Evolutionary conservation across 371 early-diverging fungal species (phyloP).

Genomic region (Parasitella parasitica): DNA sequence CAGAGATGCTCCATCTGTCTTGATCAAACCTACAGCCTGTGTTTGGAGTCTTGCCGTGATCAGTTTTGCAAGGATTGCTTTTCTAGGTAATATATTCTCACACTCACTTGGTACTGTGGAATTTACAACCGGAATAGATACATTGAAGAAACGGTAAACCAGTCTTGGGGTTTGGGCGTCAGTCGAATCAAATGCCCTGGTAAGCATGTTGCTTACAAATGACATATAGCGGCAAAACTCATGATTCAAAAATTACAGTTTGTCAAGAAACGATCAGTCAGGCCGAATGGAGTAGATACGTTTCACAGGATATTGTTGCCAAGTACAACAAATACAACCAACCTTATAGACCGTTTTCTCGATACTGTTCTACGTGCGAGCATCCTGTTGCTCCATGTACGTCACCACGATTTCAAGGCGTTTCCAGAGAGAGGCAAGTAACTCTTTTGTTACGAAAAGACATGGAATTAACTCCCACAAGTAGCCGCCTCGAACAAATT

Average conservation of each 20-base stretch:
- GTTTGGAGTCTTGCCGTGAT: constrained; percentile 64
- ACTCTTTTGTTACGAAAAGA: no score
- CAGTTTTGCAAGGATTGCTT: constrained; percentile 71
- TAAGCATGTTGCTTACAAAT: constrained; percentile 13
- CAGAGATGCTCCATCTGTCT: constrained; percentile 70
- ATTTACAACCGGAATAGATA: constrained; percentile 37
- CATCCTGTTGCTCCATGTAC: constrained; percentile 56
- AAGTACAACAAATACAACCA: constrained; percentile 64
- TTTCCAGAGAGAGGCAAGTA: constrained; percentile 35
- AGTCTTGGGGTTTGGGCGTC: constrained; percentile 66
- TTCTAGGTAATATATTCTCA: constrained; percentile 45
- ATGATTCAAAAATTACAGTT: constrained; percentile 43
- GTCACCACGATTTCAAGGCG: constrained; percentile 29
- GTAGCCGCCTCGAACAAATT: constrained; percentile 17
- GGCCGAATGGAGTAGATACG: constrained; percentile 62
- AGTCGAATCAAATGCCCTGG: constrained; percentile 65
- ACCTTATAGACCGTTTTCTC: constrained; percentile 61
- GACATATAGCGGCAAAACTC: constrained; percentile 1
- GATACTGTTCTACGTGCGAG: constrained; percentile 61
- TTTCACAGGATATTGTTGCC: constrained; percentile 36
- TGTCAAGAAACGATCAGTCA: constrained; percentile 57
- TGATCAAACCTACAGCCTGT: constrained; percentile 59
- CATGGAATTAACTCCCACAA: neutral
- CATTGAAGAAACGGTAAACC: constrained; percentile 61
- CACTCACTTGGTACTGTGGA: neutral